Conservation (phyloP, 805 yeast genomes). For the Lipomyces sp. region DNA sequence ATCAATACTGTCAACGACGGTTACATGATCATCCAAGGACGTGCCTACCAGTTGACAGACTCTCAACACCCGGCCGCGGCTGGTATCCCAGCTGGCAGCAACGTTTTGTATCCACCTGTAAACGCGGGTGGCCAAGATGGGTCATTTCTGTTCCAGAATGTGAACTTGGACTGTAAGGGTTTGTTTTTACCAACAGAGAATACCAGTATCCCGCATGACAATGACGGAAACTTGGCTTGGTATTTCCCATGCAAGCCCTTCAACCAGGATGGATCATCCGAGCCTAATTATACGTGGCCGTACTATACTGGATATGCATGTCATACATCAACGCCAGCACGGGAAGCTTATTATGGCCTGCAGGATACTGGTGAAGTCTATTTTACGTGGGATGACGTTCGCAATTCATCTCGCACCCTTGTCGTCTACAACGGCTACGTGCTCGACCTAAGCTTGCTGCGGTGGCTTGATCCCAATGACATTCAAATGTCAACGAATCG, state of each 20-base stretch:
- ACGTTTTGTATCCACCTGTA: slow-evolving; percentile 80
- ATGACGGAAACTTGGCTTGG: slow-evolving; percentile 77
- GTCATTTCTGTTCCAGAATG: slow-evolving; percentile 84
- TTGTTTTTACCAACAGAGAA: slow-evolving; percentile 71
- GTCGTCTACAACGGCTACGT: slow-evolving; percentile 91
- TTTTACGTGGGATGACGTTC: slow-evolving; percentile 88
- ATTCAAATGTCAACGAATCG: slow-evolving; percentile 75
- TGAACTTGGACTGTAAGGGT: slow-evolving; percentile 85
- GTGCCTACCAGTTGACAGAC: slow-evolving; percentile 70
- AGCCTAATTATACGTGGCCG: slow-evolving; percentile 62
- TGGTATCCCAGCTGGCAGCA: slow-evolving; percentile 72
- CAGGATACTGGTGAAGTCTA: slow-evolving; percentile 72
- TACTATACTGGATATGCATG: slow-evolving; percentile 89
- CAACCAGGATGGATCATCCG: slow-evolving; percentile 70
- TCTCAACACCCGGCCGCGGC: slow-evolving; percentile 81
- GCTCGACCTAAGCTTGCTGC: slow-evolving; percentile 73
- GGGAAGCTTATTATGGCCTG: slow-evolving; percentile 67
- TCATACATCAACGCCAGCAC: slow-evolving; percentile 74
- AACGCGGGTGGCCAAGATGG: slow-evolving; percentile 90
- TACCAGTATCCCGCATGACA: slow-evolving; percentile 70
- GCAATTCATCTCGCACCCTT: slow-evolving; percentile 69
- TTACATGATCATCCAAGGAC: slow-evolving; percentile 77
- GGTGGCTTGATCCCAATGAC: slow-evolving; percentile 75
- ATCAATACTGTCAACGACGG: slow-evolving; percentile 64
- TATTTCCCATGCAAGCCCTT: slow-evolving; percentile 89